phyloP scores from a whole-genome alignment of 495 filamentous ascomycete species.

The Jackrogersella multiformis region DNA sequence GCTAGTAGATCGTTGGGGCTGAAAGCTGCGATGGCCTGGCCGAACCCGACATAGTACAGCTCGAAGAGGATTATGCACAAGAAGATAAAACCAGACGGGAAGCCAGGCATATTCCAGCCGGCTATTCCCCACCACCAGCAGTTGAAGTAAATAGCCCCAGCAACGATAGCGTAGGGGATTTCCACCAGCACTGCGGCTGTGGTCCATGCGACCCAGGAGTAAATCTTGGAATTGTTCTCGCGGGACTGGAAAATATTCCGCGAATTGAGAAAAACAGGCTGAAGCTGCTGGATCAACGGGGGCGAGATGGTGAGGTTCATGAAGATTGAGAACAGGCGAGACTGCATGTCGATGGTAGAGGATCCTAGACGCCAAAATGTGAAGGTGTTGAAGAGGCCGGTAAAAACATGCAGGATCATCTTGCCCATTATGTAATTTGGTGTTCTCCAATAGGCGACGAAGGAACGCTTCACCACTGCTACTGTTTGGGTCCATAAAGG shows the following conservation, averaged over 20 bases:
- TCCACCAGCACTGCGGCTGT: slow-evolving; percentile 65
- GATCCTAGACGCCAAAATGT: slow-evolving; percentile 75
- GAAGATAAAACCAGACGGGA: slow-evolving; percentile 64
- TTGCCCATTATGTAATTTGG: slow-evolving; percentile 76
- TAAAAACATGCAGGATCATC: slow-evolving; percentile 50
- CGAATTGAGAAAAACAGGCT: slow-evolving; percentile 74
- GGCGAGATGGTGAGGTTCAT: slow-evolving; percentile 65
- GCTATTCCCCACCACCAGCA: slow-evolving; percentile 70
- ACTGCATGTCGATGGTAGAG: slow-evolving; percentile 73
- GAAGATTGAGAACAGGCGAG: slow-evolving; percentile 78
- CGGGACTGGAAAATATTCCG: slow-evolving; percentile 77
- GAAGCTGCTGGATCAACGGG: slow-evolving; percentile 64
- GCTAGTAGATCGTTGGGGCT: slow-evolving; percentile 77
- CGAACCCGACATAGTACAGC: slow-evolving; percentile 76
- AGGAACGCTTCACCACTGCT: slow-evolving; percentile 64
- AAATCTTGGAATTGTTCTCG: slow-evolving; percentile 77
- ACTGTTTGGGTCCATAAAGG: slow-evolving; percentile 52
- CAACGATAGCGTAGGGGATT: slow-evolving; percentile 67
- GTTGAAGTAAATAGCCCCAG: slow-evolving; percentile 59
- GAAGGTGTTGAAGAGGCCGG: slow-evolving; percentile 76
- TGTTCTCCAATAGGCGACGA: slow-evolving; percentile 78
- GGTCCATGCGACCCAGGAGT: slow-evolving; percentile 71
- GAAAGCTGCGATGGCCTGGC: slow-evolving; percentile 79
- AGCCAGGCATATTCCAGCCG: slow-evolving; percentile 54
- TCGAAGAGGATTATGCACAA: slow-evolving; percentile 71